Conservation (phyloP, 176 grass and related monocot genomes). For the Oryza punctata region DNA sequence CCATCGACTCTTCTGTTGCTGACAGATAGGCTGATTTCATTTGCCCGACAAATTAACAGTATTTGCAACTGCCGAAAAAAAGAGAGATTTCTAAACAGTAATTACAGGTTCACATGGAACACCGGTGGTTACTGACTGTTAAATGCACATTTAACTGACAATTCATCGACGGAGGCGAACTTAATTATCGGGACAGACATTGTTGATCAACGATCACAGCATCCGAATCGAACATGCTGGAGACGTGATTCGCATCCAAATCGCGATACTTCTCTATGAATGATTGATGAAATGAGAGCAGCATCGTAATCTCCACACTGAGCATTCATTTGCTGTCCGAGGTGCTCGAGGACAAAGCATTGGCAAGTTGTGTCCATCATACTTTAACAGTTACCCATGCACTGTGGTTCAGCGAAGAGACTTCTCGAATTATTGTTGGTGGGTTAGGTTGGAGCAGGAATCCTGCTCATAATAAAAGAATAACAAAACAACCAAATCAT, state of each 20-base stretch:
- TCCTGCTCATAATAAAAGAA: not conserved
- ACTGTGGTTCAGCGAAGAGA: not conserved
- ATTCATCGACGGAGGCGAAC: no score
- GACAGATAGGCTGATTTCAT: not conserved
- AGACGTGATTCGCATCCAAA: not conserved
- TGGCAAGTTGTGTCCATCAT: not conserved
- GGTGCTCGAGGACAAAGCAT: not conserved
- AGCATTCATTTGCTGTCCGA: not conserved
- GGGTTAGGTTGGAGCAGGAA: not conserved
- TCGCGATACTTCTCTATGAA: not conserved
- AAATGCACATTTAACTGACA: not conserved
- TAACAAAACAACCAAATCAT: slow-evolving; percentile 1
- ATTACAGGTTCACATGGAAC: not conserved
- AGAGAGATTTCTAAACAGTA: no score
- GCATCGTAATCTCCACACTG: not conserved
- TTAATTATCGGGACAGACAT: not conserved
- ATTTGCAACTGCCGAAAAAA: not conserved
- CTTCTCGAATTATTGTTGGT: not conserved
- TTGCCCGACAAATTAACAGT: no score
- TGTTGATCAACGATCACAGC: not conserved
- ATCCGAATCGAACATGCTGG: not conserved
- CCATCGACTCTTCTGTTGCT: not conserved
- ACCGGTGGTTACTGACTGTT: not conserved
- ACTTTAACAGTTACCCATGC: not conserved
- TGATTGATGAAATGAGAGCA: not conserved